A percentile compares a stretch with the other conserved stretches of the same genome.
Evolutionary conservation across 768 basidiomycete species (phyloP).

Genomic region (Asterophora parasitica): DNA sequence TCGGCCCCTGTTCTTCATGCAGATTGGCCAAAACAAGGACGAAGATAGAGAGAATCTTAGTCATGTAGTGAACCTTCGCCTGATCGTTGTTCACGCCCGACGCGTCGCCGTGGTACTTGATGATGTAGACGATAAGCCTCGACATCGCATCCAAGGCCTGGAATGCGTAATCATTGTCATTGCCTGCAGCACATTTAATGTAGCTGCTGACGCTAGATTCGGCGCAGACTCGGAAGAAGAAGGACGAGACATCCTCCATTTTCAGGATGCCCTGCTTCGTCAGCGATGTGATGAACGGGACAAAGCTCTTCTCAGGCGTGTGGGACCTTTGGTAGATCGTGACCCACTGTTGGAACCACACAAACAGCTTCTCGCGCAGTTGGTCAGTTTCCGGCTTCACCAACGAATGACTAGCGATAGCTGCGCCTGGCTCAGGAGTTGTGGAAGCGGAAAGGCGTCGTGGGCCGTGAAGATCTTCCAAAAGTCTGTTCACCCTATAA

Average conservation of each 20-base stretch:
- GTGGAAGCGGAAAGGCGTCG: slow-evolving; percentile 42
- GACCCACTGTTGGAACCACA: slow-evolving; percentile 95
- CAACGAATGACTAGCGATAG: slow-evolving; percentile 38
- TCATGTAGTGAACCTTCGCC: slow-evolving; percentile 93
- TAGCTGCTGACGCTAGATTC: slow-evolving; percentile 92
- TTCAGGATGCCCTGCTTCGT: slow-evolving; percentile 96
- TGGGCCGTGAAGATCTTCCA: slow-evolving; percentile 79
- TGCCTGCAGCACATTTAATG: slow-evolving; percentile 64
- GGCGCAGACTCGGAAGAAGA: slow-evolving; percentile 98
- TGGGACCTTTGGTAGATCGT: slow-evolving; percentile 87
- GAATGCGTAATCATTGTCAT: slow-evolving; percentile 76
- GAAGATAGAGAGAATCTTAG: slow-evolving; percentile 96
- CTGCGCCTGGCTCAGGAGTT: slow-evolving; percentile 28
- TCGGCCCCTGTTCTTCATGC: slow-evolving; percentile 88
- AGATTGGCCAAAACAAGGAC: slow-evolving; percentile 91
- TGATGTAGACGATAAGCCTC: slow-evolving; percentile 92
- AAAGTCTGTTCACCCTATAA: slow-evolving; percentile 57
- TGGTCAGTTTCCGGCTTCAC: slow-evolving; percentile 71
- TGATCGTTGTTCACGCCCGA: slow-evolving; percentile 89
- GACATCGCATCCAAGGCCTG: slow-evolving; percentile 95
- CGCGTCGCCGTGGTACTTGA: slow-evolving; percentile 99
- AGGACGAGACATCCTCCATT: slow-evolving; percentile 91
- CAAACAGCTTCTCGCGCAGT: slow-evolving; percentile 66
- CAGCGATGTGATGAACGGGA: slow-evolving; percentile 94
- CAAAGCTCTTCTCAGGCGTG: slow-evolving; percentile 91